Conservation (phyloP, 1,139 yeast species). For the Magnusiomyces sp. region DNA sequence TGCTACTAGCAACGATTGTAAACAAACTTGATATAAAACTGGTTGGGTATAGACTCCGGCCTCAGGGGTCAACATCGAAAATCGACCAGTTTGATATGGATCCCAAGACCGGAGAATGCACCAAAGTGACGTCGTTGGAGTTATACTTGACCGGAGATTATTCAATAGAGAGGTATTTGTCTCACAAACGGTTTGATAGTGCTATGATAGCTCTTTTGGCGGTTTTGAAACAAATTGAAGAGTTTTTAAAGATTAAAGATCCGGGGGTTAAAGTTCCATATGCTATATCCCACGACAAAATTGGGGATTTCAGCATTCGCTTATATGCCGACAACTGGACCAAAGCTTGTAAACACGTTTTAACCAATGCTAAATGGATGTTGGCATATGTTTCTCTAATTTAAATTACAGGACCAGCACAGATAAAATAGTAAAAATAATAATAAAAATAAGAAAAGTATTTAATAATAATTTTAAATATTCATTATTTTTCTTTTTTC, state of each 20-base stretch:
- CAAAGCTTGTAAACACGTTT: constrained; percentile 69
- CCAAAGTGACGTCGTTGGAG: constrained; percentile 35
- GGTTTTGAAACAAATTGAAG: constrained; percentile 50
- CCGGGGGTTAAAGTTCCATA: constrained; percentile 66
- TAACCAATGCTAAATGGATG: constrained; percentile 42
- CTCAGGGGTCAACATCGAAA: constrained; percentile 78
- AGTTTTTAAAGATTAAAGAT: constrained; percentile 42
- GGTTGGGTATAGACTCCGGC: constrained; percentile 56
- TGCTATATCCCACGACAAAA: constrained; percentile 49
- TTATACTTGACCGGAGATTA: constrained; percentile 60
- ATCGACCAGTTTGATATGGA: constrained; percentile 51
- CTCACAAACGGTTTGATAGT: constrained; percentile 61
- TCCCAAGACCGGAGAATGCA: constrained; percentile 29
- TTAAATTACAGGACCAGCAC: not conserved
- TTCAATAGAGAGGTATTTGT: constrained; percentile 58
- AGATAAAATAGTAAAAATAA: not conserved
- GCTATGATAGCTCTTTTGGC: constrained; percentile 72
- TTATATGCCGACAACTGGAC: constrained; percentile 85
- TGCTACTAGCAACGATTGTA: constrained; percentile 58
- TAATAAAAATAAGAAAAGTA: not conserved
- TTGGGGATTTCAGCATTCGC: constrained; percentile 71
- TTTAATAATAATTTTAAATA: constrained; percentile 1
- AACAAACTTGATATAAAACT: constrained; percentile 49
- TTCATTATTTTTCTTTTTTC: not conserved
- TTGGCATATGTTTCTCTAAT: constrained; percentile 1